Conservation (phyloP, 139 green algal genomes). For the Micractinium conductrix region DNA sequence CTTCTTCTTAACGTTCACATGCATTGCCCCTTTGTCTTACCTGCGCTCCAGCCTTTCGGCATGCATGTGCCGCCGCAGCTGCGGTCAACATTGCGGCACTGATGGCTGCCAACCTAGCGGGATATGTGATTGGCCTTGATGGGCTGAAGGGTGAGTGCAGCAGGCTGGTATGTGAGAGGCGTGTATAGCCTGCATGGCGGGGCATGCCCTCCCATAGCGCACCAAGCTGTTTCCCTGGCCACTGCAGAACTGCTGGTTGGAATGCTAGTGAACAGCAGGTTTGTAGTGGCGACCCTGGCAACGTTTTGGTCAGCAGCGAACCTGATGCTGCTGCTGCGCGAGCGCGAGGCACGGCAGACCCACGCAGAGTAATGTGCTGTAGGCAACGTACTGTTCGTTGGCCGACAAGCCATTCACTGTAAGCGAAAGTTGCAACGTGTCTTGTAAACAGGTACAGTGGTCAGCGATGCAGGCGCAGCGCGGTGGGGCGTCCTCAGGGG, state of each 20-base stretch:
- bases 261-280: constrained; percentile 52
- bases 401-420: background rate
- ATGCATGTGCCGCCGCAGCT: constrained; percentile 50
- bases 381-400: background rate
- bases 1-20: background rate
- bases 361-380: background rate
- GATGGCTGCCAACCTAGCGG: constrained; percentile 84
- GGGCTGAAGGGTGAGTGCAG: constrained; percentile 16
- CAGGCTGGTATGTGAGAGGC: background rate
- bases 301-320: constrained; percentile 77
- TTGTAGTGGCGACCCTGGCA: constrained; percentile 53
- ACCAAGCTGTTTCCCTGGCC: background rate
- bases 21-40: background rate
- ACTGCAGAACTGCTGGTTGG: constrained; percentile 12
- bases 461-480: too few species aligned
- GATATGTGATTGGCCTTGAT: constrained; percentile 74
- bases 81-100: constrained; percentile 76
- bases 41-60: constrained; percentile 43
- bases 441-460: too few species aligned
- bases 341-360: too few species aligned
- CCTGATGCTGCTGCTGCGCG: constrained; percentile 68
- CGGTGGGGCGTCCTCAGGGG: too few species aligned
- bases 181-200: background rate
- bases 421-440: background rate
- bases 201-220: background rate